Percentiles rank a stretch among this genome's conserved stretches.
phyloP scores from a whole-genome alignment of 192 early-diverging fungal species.

The Backusella mclennaniae region DNA sequence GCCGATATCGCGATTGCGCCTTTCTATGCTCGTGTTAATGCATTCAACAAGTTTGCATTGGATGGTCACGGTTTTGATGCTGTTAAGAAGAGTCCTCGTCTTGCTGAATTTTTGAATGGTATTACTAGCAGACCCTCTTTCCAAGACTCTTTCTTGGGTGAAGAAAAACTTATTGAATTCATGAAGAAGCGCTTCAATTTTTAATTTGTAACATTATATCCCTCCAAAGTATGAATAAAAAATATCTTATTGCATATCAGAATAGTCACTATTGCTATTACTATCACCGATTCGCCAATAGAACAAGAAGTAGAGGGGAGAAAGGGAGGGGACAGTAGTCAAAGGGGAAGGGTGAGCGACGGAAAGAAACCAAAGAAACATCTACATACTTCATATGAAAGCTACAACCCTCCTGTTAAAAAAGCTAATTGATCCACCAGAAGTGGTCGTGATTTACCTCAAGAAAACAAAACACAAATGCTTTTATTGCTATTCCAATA shows the following conservation, averaged over 20 bases:
- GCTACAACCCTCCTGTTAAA: background rate
- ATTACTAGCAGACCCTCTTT: slow-evolving; percentile 10
- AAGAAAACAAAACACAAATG: background rate
- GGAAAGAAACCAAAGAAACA: background rate
- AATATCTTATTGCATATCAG: background rate
- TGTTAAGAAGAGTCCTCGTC: slow-evolving; percentile 3
- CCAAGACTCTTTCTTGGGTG: slow-evolving; percentile 10
- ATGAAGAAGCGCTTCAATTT: slow-evolving; percentile 13
- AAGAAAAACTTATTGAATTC: slow-evolving; percentile 3
- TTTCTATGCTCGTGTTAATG: slow-evolving; percentile 37
- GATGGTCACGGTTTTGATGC: slow-evolving; percentile 13
- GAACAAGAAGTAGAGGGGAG: background rate
- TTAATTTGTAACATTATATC: background rate
- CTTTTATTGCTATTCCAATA: background rate
- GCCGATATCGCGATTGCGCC: slow-evolving; percentile 50
- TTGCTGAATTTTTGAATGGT: slow-evolving; percentile 18
- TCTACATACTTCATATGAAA: background rate
- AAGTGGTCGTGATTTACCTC: background rate
- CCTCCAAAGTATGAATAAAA: background rate
- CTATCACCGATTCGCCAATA: background rate
- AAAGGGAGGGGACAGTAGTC: background rate
- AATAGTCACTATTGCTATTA: background rate
- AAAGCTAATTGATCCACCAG: background rate
- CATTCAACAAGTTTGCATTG: background rate
- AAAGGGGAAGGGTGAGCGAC: background rate